Evolutionary conservation across 2,329 filamentous ascomycete genomes (phyloP).

Genomic region (Hypoxylon sp.): DNA sequence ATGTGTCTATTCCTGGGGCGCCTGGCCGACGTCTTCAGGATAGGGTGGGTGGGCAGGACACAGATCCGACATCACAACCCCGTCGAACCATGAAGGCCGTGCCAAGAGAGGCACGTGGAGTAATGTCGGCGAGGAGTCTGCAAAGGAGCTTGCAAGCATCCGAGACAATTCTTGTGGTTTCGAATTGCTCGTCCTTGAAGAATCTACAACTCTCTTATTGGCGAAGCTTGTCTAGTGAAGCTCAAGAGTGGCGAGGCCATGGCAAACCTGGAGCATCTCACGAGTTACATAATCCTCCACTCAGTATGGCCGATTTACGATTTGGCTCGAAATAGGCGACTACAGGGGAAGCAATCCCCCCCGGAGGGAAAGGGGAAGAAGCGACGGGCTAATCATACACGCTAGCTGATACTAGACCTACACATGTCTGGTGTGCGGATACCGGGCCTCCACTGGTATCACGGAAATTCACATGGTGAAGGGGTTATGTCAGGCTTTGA

Average conservation of each 20-base stretch:
- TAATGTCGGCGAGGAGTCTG: not conserved
- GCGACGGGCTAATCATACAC: not conserved
- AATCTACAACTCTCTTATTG: not conserved
- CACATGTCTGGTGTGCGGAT: not conserved
- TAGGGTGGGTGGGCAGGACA: not conserved
- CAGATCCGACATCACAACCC: not conserved
- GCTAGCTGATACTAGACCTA: not conserved
- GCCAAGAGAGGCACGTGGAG: not conserved
- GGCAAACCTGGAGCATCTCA: not conserved
- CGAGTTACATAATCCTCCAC: not conserved
- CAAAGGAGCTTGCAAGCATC: not conserved
- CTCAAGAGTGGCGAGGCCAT: not conserved
- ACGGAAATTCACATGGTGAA: too few relatives aligned
- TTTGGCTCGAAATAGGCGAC: not conserved
- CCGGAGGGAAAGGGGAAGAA: too few relatives aligned
- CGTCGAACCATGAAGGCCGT: not conserved
- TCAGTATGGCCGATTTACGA: not conserved
- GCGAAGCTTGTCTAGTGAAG: not conserved
- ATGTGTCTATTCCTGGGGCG: too few relatives aligned
- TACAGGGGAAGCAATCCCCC: too few relatives aligned
- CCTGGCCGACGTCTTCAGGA: too few relatives aligned
- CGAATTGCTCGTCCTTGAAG: not conserved
- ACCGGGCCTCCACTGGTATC: too few relatives aligned
- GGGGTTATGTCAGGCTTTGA: too few relatives aligned
- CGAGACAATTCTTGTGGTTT: too few relatives aligned